Base-by-base conservation (phyloP, 306 rosid species). In the Trifolium subterraneum region DNA sequence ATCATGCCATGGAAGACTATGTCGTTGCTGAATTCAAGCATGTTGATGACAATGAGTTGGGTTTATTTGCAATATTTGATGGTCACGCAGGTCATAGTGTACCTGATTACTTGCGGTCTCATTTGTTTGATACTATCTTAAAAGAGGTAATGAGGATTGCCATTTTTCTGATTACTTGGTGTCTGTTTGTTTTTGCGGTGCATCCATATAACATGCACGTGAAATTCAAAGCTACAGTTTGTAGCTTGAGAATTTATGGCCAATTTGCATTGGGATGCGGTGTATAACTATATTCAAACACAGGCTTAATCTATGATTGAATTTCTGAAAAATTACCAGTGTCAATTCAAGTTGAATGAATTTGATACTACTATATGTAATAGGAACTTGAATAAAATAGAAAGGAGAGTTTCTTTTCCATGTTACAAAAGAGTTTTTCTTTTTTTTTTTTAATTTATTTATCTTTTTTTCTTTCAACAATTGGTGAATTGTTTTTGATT, bases 11-110 rank as follows among this genome's bases (percentile, higher is more conserved):
- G 99, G 98, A 95, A 81, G 99, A 92, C 66, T 95, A 92, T 63
- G 70, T 88, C 12, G 92, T 90, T 85, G 96, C 96, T 20, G 85
- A 88, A 77, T 95, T 95, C 79, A 87, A 87, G 90, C 88, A 82
- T 79, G 84, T 86, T 74, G 91, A 86, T 11, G 82, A 84, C 44
- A 78, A 92, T 9, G 99, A 95, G 73, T 90, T 95, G 42, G 99
- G 98, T 54, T 81, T 94, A 55, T 94, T 88, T 86, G 97, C 99
- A 73, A 92, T 94, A 74, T 92, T 94, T 69, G 97, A 94, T 80
- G 99, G 99, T 71, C 99, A 94, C 86, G 80, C 87, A 72, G 93
- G 99, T 81, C 91, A 88, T 64, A 78, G 74, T 64, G 89, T 94
- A 38, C 88, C 99, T 38, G 88, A 85, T 75, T 95, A 88, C 84